A percentile compares a stretch with the other conserved stretches of the same genome.
phyloP scores from a whole-genome alignment of 2,329 filamentous ascomycete species.

The Chalara sp. region DNA sequence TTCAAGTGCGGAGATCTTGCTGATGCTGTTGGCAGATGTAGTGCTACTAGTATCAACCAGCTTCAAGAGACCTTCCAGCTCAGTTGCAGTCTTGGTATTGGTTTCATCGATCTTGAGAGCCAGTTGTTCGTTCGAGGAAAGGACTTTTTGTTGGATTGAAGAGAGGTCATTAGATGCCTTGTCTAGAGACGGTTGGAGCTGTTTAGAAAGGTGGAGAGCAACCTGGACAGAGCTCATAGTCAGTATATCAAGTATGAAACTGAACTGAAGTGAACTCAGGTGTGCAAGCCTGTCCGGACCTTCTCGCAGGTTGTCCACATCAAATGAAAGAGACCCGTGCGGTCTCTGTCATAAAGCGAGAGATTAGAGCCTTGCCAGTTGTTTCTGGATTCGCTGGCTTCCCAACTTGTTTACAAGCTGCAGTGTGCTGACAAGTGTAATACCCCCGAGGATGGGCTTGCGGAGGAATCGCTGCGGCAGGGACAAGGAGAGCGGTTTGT shows the following conservation, averaged over 20 bases:
- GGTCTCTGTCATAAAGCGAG: no score
- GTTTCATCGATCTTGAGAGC: slow-evolving; percentile 17
- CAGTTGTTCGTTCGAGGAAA: slow-evolving; percentile 16
- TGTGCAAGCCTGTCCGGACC: no score
- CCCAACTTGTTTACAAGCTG: no score
- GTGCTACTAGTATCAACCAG: slow-evolving; percentile 14
- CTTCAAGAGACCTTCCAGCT: slow-evolving; percentile 18
- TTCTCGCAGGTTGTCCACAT: no score
- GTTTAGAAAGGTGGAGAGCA: slow-evolving; percentile 19
- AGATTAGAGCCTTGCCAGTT: no score
- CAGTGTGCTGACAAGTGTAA: no score
- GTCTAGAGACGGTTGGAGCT: slow-evolving; percentile 21
- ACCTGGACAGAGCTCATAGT: slow-evolving; percentile 4
- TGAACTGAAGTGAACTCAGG: no score
- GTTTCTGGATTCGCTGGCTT: no score
- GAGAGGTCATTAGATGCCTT: slow-evolving; percentile 20
- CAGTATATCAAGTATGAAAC: no score
- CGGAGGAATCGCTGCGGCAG: no score
- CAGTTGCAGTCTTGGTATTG: slow-evolving; percentile 15
- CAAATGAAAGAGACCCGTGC: no score
- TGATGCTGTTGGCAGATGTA: slow-evolving; percentile 14
- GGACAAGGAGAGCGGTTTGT: background rate
- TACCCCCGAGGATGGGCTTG: no score
- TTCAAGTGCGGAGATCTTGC: slow-evolving; percentile 22
- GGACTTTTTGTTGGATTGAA: slow-evolving; percentile 18